Evolutionary conservation across 352 stramenopile species (phyloP).

Genomic region (Pythium insidiosum): DNA sequence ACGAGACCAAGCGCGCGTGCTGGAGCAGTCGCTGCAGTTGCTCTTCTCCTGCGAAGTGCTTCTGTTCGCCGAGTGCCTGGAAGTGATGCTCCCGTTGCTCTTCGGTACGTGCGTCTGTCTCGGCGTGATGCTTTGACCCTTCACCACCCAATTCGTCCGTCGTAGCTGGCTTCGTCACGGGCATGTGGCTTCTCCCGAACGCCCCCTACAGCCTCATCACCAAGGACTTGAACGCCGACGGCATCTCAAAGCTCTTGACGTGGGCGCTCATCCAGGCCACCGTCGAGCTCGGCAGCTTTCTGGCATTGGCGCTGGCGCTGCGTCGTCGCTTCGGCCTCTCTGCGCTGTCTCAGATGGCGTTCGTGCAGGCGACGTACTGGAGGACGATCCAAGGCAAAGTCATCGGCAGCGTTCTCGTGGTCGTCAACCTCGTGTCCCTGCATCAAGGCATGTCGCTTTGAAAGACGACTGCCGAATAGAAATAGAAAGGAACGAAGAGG

Average conservation of each 20-base stretch:
- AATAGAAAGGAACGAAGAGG: too few species aligned
- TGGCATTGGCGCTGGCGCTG: background rate
- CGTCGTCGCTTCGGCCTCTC: constrained; percentile 4
- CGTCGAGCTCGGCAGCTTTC: too few species aligned
- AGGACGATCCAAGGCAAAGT: constrained; percentile 12
- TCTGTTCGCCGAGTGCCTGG: constrained; percentile 19
- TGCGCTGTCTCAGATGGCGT: constrained; percentile 7
- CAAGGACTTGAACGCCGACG: background rate
- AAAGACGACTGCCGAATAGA: too few species aligned
- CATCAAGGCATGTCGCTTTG: constrained; percentile 12
- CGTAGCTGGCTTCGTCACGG: background rate
- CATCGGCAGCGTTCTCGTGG: constrained; percentile 1
- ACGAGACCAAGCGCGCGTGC: background rate
- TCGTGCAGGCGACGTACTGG: constrained; percentile 6
- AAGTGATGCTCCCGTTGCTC: constrained; percentile 9
- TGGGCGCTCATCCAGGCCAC: too few species aligned
- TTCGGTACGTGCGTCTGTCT: constrained; percentile 3
- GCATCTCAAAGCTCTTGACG: too few species aligned
- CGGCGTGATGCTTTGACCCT: background rate
- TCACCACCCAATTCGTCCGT: background rate
- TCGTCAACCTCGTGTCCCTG: constrained; percentile 3
- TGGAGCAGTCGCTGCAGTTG: constrained; percentile 14
- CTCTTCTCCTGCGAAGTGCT: constrained; percentile 11
- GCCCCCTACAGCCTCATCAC: background rate
- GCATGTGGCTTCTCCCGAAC: background rate